Conservation (phyloP, 1,139 yeast species). For the Debaryomycetaceae sp. region DNA sequence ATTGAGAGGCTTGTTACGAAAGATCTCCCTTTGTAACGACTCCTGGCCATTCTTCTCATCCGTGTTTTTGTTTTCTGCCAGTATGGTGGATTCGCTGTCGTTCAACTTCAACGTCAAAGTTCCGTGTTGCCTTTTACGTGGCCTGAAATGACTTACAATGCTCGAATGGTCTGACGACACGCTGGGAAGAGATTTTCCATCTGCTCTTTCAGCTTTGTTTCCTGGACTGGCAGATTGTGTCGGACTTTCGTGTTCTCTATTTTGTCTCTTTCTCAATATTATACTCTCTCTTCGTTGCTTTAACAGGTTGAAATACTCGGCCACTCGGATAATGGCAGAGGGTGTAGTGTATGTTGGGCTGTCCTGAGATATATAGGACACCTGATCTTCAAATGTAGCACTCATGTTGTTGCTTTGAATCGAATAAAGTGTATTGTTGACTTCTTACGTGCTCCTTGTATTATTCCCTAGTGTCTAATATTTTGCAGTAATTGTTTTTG, state of each 20-base stretch:
- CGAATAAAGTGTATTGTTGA: neutral
- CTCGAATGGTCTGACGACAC: neutral
- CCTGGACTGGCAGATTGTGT: neutral
- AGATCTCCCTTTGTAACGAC: neutral
- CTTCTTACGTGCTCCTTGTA: neutral
- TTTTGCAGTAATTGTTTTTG: neutral
- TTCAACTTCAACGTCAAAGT: slow-evolving; percentile 2
- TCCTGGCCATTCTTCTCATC: neutral
- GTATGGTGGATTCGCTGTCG: neutral
- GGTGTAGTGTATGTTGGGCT: neutral
- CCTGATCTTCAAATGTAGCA: slow-evolving; percentile 6
- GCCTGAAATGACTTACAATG: slow-evolving; percentile 3
- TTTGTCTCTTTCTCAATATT: neutral
- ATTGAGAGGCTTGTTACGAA: neutral
- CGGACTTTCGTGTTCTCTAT: neutral
- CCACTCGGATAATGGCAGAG: slow-evolving; percentile 3
- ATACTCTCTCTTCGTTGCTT: slow-evolving; percentile 3
- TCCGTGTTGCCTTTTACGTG: slow-evolving; percentile 4
- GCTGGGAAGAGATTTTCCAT: neutral
- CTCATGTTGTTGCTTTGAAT: slow-evolving; percentile 1
- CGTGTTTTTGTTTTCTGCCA: neutral
- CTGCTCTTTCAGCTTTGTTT: neutral
- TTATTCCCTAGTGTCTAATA: neutral
- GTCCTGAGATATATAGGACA: slow-evolving; percentile 5
- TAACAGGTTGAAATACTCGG: slow-evolving; percentile 6